phyloP scores from a whole-genome alignment of 306 rosid genomes.

The Arachis hypogaea region DNA sequence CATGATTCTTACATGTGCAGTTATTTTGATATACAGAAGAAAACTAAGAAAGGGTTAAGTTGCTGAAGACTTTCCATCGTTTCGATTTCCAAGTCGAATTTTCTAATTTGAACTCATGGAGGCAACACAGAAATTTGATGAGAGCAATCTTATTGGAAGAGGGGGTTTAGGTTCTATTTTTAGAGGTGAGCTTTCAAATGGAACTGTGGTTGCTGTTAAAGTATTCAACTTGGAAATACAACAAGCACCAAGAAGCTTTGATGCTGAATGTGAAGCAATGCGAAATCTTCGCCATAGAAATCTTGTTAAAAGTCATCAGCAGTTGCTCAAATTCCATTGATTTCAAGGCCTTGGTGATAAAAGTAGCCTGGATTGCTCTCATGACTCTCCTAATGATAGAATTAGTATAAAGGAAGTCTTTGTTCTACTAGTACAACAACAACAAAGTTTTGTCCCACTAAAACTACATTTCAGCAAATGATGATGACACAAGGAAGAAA shows the following conservation, averaged over 20 bases:
- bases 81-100: conserved; percentile 21
- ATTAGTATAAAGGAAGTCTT: conserved; percentile 10
- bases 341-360: conserved; percentile 37
- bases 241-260: conserved; percentile 31
- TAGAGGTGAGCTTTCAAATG: conserved; percentile 34
- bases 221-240: conserved; percentile 28
- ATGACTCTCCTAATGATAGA: conserved; percentile 13
- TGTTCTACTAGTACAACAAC: neutral
- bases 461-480: neutral
- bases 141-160: conserved; percentile 36
- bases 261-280: conserved; percentile 40
- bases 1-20: neutral
- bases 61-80: neutral
- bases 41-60: neutral
- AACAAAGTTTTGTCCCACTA: conserved; percentile 3
- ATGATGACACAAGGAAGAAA: conserved; percentile 2
- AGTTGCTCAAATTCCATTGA: conserved; percentile 35
- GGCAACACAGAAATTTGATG: conserved; percentile 28
- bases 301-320: conserved; percentile 23
- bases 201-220: conserved; percentile 31
- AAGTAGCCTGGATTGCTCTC: conserved; percentile 22
- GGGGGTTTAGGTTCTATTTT: conserved; percentile 39
- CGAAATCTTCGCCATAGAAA: conserved; percentile 41
- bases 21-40: neutral
- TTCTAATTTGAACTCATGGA: conserved; percentile 32